These are phyloP conservation scores for Boletales sp. DNA, from an alignment of 768 basidiomycete genomes.

Conservation along the genomic window DNA sequence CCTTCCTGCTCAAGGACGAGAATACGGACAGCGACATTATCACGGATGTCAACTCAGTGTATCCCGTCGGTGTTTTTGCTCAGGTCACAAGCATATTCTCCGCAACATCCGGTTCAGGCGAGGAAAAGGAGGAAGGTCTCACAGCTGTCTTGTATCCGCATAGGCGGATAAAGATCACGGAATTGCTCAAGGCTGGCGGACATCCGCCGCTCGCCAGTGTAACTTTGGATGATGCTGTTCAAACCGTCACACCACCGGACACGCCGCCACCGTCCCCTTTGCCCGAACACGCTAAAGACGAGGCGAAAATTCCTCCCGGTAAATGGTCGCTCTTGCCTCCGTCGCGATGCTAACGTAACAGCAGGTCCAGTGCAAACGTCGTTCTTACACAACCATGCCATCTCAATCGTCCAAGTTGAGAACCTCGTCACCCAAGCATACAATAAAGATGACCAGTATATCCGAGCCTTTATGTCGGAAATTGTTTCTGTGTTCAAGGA, in stretches of 20 bases:
- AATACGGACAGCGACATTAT: conserved; percentile 91
- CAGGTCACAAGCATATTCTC: conserved; percentile 94
- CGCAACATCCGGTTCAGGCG: conserved; percentile 47
- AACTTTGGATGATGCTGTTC: conserved; percentile 38
- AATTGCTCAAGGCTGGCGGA: conserved; percentile 70
- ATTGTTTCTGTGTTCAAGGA: conserved; percentile 98
- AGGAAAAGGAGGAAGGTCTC: conserved; percentile 81
- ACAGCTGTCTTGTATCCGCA: conserved; percentile 95
- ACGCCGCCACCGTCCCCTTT: conserved; percentile 32
- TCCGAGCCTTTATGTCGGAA: conserved; percentile 94
- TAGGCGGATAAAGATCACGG: conserved; percentile 82
- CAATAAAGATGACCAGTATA: conserved; percentile 91
- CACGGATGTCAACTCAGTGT: conserved; percentile 81
- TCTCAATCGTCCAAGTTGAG: conserved; percentile 87
- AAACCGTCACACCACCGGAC: conserved; percentile 45
- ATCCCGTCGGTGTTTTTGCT: conserved; percentile 92
- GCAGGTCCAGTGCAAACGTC: conserved; percentile 72
- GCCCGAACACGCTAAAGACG: conserved; percentile 18
- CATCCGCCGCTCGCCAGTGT: conserved; percentile 32
- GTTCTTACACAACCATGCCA: conserved; percentile 74
- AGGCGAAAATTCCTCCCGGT: conserved; percentile 24
- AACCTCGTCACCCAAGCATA: conserved; percentile 81
- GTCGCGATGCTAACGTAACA: conserved; percentile 1
- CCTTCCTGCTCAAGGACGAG: conserved; percentile 94
- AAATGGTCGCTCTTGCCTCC: background rate